phyloP scores from a whole-genome alignment of 805 yeast species.

The Priceomyces haplophilus region DNA sequence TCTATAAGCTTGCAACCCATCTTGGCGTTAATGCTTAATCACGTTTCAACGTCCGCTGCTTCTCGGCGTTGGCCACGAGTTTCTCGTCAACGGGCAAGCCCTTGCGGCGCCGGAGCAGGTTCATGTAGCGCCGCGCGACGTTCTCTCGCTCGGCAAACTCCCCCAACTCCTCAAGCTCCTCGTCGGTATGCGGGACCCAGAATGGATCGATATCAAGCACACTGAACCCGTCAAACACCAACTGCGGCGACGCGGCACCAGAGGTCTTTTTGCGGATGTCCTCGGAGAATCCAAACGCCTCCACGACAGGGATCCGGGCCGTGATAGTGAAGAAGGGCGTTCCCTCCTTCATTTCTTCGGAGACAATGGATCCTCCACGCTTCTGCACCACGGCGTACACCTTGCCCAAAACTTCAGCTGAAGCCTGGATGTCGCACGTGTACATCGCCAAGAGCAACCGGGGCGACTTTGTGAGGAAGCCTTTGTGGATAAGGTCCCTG shows the following conservation, averaged over 20 bases:
- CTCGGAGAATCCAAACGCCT: conserved; percentile 95
- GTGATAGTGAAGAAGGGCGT: conserved; percentile 90
- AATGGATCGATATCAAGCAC: conserved; percentile 89
- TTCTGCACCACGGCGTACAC: conserved; percentile 92
- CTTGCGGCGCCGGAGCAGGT: conserved; percentile 74
- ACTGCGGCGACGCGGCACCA: conserved; percentile 96
- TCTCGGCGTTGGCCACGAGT: conserved; percentile 87
- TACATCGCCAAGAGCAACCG: conserved; percentile 90
- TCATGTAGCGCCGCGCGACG: conserved; percentile 84
- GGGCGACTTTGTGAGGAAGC: conserved; percentile 80
- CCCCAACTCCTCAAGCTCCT: conserved; percentile 90
- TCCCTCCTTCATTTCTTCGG: conserved; percentile 97
- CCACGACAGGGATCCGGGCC: conserved; percentile 87
- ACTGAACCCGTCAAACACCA: conserved; percentile 86
- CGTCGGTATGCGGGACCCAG: conserved; percentile 99
- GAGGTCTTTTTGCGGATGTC: conserved; percentile 90
- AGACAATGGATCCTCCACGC: conserved; percentile 77
- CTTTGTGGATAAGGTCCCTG: conserved; percentile 68
- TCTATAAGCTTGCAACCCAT: no score
- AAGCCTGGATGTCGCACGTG: conserved; percentile 90
- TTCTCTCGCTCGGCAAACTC: conserved; percentile 91
- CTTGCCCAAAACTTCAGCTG: conserved; percentile 90
- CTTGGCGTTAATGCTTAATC: no score
- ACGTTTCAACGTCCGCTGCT: conserved; percentile 83
- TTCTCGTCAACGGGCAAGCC: conserved; percentile 89